Evolutionary conservation across 371 early-diverging fungal species (phyloP).

Genomic region (Actinomortierella wolfii): DNA sequence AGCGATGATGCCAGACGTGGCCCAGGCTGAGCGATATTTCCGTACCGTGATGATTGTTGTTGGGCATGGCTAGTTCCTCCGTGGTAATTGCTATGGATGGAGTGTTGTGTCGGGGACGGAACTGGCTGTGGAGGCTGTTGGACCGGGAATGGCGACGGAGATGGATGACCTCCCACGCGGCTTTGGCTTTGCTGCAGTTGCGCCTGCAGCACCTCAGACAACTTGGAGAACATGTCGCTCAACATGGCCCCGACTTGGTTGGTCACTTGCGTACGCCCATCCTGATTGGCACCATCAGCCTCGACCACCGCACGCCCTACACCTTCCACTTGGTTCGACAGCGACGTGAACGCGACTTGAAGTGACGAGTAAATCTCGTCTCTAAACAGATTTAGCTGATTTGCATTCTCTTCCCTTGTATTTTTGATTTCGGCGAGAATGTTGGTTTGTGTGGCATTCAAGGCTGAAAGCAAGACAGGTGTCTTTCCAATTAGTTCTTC

Average conservation of each 20-base stretch:
- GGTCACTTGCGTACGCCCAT: constrained; percentile 23
- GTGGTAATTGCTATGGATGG: too few relatives aligned
- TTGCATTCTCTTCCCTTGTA: constrained; percentile 15
- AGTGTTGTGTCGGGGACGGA: too few relatives aligned
- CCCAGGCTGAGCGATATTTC: too few relatives aligned
- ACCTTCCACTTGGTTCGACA: constrained; percentile 33
- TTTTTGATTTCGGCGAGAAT: constrained; percentile 36
- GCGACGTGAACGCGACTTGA: constrained; percentile 28
- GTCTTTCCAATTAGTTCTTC: constrained; percentile 21
- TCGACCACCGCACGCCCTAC: constrained; percentile 33
- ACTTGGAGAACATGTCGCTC: constrained; percentile 25
- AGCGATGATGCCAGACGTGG: too few relatives aligned
- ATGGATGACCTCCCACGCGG: too few relatives aligned
- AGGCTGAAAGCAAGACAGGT: constrained; percentile 36
- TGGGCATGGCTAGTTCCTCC: too few relatives aligned
- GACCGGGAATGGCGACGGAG: too few relatives aligned
- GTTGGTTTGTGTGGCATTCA: constrained; percentile 41
- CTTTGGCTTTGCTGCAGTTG: constrained; percentile 11
- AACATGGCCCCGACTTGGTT: constrained; percentile 24
- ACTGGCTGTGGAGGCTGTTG: too few relatives aligned
- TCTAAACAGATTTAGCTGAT: constrained; percentile 31
- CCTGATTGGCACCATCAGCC: constrained; percentile 20
- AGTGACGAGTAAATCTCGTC: constrained; percentile 32
- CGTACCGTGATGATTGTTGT: too few relatives aligned
- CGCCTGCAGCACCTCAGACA: constrained; percentile 32